Base-by-base conservation (phyloP, 2,329 filamentous ascomycete species). In the Botrytis fragariae region DNA sequence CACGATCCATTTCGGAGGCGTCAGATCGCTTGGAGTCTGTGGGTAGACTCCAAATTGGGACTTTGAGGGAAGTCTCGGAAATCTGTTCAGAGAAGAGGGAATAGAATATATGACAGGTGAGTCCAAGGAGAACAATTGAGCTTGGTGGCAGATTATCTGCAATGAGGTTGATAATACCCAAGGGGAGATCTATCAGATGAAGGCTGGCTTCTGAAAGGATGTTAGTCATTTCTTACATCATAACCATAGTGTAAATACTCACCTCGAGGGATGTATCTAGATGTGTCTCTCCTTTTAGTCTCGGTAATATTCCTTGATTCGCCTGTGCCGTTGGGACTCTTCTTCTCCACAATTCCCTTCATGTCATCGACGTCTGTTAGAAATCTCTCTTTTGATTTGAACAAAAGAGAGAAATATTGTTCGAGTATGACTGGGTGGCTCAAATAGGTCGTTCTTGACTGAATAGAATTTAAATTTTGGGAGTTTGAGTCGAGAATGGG, bases 1-100 rank as follows among this genome's bases (percentile, higher is more conserved):
- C 2, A 10, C 3, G 0, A 4, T 12, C 2, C 32, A 12, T 7
- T 29, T n/a, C 7, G 20, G 20, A 5, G 9, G 20, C 22, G 10
- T 12, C 18, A 22, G 35, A 22, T 60, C 0, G 20, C 57, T 37
- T 9, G 2, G 20, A 22, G 4, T 35, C 32, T 60, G 22, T 61
- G 12, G 4, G 12, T 37, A 14, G 4, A 37, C 35, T 25, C 22
- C 37, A 42, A 16, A 62, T 29, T 25, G 12, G 32, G 25, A 14
- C 10, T 14, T 42, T 29, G 2, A 62, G 7, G 42, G 37, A 1
- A n/a, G 25, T 42, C 20, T 16, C 25, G 7, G 14, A 0, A 1
- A 7, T 42, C 4, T 29, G 10, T n/a, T 29, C 18, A 1, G 37
- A 42, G 7, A 25, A n/a, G 4, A n/a, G 12, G 1, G 35, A 16